These are phyloP conservation scores for Anisodus tanguticus DNA, from an alignment of 257 asterid species.

Conservation along the genomic window DNA sequence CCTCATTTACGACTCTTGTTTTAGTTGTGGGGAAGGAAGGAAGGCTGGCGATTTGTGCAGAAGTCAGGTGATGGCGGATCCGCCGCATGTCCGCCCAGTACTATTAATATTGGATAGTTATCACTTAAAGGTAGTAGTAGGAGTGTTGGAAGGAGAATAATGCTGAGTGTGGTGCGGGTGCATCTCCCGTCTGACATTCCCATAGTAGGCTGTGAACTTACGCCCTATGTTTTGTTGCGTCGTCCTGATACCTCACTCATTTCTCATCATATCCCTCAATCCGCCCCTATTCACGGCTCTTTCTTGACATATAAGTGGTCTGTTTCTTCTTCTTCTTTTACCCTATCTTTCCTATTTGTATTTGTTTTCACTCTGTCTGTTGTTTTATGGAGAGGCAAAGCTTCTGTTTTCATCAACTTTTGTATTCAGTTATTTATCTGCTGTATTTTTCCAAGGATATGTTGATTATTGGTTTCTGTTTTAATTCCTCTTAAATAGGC, in stretches of 20 bases:
- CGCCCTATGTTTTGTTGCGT: conserved; percentile 70
- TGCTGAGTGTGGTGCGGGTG: conserved; percentile 91
- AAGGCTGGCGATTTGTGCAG: conserved; percentile 70
- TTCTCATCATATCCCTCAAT: conserved; percentile 78
- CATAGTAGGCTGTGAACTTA: conserved; percentile 79
- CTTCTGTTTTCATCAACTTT: neutral
- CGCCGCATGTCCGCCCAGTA: conserved; percentile 65
- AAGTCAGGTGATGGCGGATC: conserved; percentile 84
- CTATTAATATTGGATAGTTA: conserved; percentile 34
- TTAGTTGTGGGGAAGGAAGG: neutral
- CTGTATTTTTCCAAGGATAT: neutral
- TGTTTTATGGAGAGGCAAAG: conserved; percentile 35
- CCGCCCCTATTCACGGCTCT: conserved; percentile 68
- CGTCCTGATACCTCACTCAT: conserved; percentile 51
- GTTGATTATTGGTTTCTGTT: neutral
- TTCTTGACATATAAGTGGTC: conserved; percentile 87
- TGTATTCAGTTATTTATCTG: neutral
- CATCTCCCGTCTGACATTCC: conserved; percentile 92
- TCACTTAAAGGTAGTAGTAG: neutral
- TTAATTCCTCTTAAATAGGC: neutral
- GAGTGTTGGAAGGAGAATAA: conserved; percentile 43
- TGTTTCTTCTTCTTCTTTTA: conserved; percentile 30
- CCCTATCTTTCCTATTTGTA: neutral
- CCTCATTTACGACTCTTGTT: neutral
- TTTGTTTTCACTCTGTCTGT: conserved; percentile 44